These are phyloP conservation scores for Volvariella surrecta DNA, from an alignment of 1,284 basidiomycete species.

Conservation along the genomic window DNA sequence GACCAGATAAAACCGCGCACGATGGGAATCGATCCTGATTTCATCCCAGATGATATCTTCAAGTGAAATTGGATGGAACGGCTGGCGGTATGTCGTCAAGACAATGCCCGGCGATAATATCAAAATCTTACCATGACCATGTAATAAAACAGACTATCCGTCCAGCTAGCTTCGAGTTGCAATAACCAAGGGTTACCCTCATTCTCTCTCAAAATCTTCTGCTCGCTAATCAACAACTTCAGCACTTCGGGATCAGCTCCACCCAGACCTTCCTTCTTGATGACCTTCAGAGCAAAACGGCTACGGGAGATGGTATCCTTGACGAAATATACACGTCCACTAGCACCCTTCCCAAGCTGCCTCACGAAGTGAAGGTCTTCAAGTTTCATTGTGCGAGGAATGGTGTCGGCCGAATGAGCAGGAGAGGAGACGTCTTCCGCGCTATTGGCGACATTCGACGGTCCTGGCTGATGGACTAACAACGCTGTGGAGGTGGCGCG, in stretches of 20 bases:
- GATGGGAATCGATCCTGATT: slow-evolving; percentile 1
- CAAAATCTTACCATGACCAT: slow-evolving; percentile 17
- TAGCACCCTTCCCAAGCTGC: slow-evolving; percentile 18
- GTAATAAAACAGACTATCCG: slow-evolving; percentile 20
- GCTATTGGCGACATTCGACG: no score
- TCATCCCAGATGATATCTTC: slow-evolving; percentile 15
- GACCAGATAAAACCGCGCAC: slow-evolving; percentile 22
- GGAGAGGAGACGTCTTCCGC: no score
- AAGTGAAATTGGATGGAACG: neutral
- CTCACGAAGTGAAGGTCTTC: neutral
- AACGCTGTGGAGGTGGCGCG: no score
- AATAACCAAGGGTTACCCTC: slow-evolving; percentile 16
- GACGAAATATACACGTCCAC: slow-evolving; percentile 19
- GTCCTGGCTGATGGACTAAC: no score
- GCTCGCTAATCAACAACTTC: slow-evolving; percentile 15
- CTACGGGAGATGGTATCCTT: slow-evolving; percentile 15
- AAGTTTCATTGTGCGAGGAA: no score
- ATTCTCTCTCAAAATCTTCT: slow-evolving; percentile 11
- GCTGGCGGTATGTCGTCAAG: neutral
- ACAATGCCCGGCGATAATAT: neutral
- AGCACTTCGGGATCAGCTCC: slow-evolving; percentile 9
- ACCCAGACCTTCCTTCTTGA: slow-evolving; percentile 10
- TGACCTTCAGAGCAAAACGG: slow-evolving; percentile 21
- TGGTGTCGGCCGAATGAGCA: no score
- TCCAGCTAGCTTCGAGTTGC: slow-evolving; percentile 19